Evolutionary conservation across 331 rosid genomes (phyloP).

Genomic region (Stylosanthes scabra): DNA sequence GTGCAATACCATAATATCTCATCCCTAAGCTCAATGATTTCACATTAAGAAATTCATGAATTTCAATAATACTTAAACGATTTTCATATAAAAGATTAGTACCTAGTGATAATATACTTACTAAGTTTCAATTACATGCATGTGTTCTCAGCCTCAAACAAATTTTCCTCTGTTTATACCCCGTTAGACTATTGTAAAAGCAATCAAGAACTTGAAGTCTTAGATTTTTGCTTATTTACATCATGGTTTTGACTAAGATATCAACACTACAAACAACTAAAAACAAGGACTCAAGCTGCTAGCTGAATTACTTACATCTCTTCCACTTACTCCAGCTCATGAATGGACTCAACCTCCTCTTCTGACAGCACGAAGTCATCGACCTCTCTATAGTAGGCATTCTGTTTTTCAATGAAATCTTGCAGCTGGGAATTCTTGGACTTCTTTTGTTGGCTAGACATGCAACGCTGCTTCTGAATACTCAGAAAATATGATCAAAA

Average conservation of each 20-base stretch:
- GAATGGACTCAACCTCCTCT: slow-evolving; percentile 44
- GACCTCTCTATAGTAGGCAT: slow-evolving; percentile 43
- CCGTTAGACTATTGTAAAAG: slow-evolving; percentile 7
- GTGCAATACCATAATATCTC: not conserved
- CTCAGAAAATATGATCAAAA: slow-evolving; percentile 14
- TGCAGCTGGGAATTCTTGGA: slow-evolving; percentile 32
- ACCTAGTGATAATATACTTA: not conserved
- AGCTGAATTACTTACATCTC: not conserved
- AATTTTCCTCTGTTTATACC: not conserved
- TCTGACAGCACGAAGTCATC: slow-evolving; percentile 38
- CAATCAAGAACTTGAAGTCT: not conserved
- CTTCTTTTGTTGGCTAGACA: slow-evolving; percentile 7
- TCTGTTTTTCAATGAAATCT: slow-evolving; percentile 45
- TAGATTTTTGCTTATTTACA: slow-evolving; percentile 17
- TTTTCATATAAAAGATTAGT: not conserved
- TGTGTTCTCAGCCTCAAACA: not conserved
- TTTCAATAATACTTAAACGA: not conserved
- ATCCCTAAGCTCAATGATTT: not conserved
- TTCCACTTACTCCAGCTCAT: slow-evolving; percentile 38
- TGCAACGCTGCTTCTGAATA: slow-evolving; percentile 36
- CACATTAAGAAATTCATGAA: not conserved
- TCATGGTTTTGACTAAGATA: slow-evolving; percentile 1
- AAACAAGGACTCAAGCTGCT: slow-evolving; percentile 18
- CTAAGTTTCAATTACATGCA: not conserved
- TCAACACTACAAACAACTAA: slow-evolving; percentile 23